These are phyloP conservation scores for Apiospora sp. DNA, from an alignment of 2,329 filamentous ascomycete species.

Conservation along the genomic window DNA sequence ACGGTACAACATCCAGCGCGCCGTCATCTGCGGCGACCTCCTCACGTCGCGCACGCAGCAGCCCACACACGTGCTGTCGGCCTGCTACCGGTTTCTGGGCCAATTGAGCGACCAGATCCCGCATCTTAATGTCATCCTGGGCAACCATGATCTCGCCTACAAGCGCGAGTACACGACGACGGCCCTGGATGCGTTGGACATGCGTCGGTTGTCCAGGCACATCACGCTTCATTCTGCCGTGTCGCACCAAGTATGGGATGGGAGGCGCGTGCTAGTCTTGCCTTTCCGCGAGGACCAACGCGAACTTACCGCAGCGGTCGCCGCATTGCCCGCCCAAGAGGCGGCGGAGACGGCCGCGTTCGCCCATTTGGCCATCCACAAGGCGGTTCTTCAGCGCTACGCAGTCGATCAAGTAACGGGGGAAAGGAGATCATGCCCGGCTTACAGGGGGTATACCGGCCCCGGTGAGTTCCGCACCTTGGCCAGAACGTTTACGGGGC, in stretches of 20 bases:
- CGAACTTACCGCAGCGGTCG: constrained; percentile 38
- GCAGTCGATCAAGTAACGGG: constrained; percentile 31
- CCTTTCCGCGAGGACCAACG: constrained; percentile 45
- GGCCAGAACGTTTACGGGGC: constrained; percentile 44
- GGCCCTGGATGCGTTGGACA: constrained; percentile 41
- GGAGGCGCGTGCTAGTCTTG: constrained; percentile 40
- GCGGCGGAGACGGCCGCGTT: constrained; percentile 41
- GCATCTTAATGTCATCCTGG: constrained; percentile 43
- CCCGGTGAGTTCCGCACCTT: constrained; percentile 38
- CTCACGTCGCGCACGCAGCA: constrained; percentile 41
- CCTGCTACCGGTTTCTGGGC: constrained; percentile 43
- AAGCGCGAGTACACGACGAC: constrained; percentile 40
- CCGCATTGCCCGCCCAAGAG: constrained; percentile 31
- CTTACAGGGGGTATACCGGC: constrained; percentile 40
- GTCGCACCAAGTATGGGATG: constrained; percentile 38
- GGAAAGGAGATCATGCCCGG: constrained; percentile 28
- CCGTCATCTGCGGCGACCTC: constrained; percentile 44
- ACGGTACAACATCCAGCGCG: constrained; percentile 36
- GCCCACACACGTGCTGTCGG: constrained; percentile 42
- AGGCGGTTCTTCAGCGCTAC: constrained; percentile 43
- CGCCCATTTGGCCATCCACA: constrained; percentile 43
- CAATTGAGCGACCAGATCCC: constrained; percentile 38
- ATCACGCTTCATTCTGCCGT: constrained; percentile 38
- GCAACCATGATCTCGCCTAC: constrained; percentile 46
- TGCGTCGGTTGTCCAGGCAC: constrained; percentile 36